Evolutionary conservation across 139 green algal species (phyloP).

Genomic region (Pleodorina starrii): DNA sequence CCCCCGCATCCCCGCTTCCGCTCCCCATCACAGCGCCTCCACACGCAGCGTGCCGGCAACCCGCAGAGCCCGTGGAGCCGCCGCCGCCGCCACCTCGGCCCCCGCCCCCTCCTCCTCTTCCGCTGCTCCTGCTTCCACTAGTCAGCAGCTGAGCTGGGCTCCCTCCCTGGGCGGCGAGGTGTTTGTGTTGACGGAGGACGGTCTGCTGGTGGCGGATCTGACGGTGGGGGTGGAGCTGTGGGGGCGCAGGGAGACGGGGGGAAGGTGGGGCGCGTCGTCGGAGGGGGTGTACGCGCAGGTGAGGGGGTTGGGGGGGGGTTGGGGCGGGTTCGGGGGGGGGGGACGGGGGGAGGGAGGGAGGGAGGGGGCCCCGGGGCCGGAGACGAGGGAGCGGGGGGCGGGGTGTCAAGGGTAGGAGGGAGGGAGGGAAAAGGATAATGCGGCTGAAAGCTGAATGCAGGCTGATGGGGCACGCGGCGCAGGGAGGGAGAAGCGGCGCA

Average conservation of each 20-base stretch:
- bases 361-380: too few species aligned
- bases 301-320: background rate
- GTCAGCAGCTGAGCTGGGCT: slow-evolving; percentile 17
- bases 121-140: too few species aligned
- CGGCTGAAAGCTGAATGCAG: too few species aligned
- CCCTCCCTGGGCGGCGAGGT: slow-evolving; percentile 22
- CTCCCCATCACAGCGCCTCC: slow-evolving; percentile 9
- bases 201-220: slow-evolving; percentile 24
- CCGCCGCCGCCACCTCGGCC: background rate
- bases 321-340: background rate
- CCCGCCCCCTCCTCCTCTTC: background rate
- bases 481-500: too few species aligned
- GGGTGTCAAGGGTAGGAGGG: too few species aligned
- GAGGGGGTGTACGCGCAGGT: slow-evolving; percentile 32
- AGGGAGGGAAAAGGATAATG: too few species aligned
- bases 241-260: background rate
- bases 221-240: slow-evolving; percentile 30
- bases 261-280: background rate
- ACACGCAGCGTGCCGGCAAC: slow-evolving; percentile 9
- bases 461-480: too few species aligned
- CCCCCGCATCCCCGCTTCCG: background rate
- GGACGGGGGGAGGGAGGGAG: background rate
- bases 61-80: background rate
- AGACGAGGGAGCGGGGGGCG: background rate
- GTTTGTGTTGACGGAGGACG: slow-evolving; percentile 35